A percentile compares a stretch with the other conserved stretches of the same genome.
Conservation (phyloP, 129 eudicot species). For the Chrysanthemum lavandulifolium region DNA sequence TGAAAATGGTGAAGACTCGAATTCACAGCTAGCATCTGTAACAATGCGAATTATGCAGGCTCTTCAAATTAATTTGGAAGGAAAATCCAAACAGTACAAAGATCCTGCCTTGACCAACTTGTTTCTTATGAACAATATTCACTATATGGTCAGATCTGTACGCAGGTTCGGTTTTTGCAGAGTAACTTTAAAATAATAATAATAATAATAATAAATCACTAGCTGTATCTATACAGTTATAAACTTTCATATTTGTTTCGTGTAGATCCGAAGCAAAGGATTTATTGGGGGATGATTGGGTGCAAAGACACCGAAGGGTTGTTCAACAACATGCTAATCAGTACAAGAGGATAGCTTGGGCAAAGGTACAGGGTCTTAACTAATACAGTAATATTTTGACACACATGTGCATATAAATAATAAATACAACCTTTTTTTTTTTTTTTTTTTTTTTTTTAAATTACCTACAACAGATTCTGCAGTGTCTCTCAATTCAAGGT, state of each 20-base stretch:
- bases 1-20: constrained; percentile 68
- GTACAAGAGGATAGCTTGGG: constrained; percentile 95
- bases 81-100: constrained; percentile 92
- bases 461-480: constrained; percentile 63
- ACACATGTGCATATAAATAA: not conserved
- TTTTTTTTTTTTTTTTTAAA: not conserved
- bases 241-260: not conserved
- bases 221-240: not conserved
- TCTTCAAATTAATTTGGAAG: constrained; percentile 91
- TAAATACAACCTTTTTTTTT: not conserved
- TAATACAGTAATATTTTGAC: not conserved
- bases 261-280: constrained; percentile 96
- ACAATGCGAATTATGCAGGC: constrained; percentile 99
- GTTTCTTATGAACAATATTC: constrained; percentile 97
- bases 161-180: constrained; percentile 63
- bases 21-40: constrained; percentile 84
- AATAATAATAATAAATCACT: not conserved
- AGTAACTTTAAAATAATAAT: not conserved
- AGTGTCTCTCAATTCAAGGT: constrained; percentile 85
- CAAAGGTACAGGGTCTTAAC: constrained; percentile 54
- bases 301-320: constrained; percentile 87
- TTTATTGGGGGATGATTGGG: constrained; percentile 97
- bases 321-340: constrained; percentile 99
- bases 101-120: constrained; percentile 80
- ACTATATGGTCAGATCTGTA: constrained; percentile 98